A percentile compares a stretch with the other conserved stretches of the same genome.
Conservation (phyloP, 2,329 filamentous ascomycete genomes). For the Cercospora berteroae region DNA sequence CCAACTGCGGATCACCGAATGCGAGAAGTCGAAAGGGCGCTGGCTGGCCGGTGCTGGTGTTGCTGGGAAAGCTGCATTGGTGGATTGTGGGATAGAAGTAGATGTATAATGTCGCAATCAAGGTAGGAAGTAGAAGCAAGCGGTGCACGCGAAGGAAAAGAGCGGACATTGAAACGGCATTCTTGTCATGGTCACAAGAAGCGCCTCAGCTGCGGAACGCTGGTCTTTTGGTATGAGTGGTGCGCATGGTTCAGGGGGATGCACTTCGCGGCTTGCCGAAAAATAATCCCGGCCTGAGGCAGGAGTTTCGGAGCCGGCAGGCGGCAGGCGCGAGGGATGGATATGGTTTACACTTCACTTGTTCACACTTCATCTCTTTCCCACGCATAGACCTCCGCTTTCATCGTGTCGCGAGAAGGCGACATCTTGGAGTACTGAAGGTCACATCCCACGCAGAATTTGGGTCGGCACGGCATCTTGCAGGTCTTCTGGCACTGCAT, state of each 20-base stretch:
- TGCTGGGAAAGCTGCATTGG: conserved; percentile 71
- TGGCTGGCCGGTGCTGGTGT: conserved; percentile 27
- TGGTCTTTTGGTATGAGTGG: background rate
- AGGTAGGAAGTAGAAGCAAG: conserved; percentile 62
- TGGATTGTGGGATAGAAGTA: conserved; percentile 84
- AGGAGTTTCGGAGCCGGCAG: background rate
- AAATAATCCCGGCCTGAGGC: background rate
- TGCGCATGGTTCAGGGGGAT: background rate
- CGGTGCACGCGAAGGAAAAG: conserved; percentile 48
- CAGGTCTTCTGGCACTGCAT: background rate
- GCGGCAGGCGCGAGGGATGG: background rate
- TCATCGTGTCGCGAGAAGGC: background rate
- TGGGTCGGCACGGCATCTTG: background rate
- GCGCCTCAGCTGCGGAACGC: background rate
- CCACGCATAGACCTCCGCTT: background rate
- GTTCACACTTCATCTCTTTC: background rate
- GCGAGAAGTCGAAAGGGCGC: conserved; percentile 85
- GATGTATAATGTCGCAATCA: conserved; percentile 71
- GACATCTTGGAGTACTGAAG: background rate
- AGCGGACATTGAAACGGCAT: conserved; percentile 34
- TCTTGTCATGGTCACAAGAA: conserved; percentile 3
- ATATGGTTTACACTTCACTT: background rate
- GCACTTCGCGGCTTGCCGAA: background rate
- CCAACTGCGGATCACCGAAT: conserved; percentile 87
- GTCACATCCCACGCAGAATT: background rate